A percentile compares a stretch with the other conserved stretches of the same genome.
Conservation (phyloP, 768 basidiomycete species). For the Amanita pseudoporphyria region DNA sequence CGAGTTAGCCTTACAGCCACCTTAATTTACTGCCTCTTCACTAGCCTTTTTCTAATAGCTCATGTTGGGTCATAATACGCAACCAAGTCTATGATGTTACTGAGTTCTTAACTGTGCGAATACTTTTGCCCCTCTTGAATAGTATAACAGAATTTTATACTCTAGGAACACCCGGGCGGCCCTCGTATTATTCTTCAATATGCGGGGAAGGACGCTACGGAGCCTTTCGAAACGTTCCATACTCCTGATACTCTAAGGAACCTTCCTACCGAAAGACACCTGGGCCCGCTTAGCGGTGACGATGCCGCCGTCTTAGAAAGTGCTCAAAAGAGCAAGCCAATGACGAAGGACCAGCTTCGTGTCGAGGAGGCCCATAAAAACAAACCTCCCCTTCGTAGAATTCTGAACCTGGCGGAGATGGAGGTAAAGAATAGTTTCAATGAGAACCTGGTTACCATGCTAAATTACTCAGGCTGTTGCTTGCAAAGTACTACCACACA, state of each 20-base stretch:
- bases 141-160: background rate
- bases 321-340: slow-evolving; percentile 27
- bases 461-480: slow-evolving; percentile 48
- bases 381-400: slow-evolving; percentile 57
- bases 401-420: slow-evolving; percentile 73
- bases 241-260: slow-evolving; percentile 73
- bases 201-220: slow-evolving; percentile 79
- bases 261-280: slow-evolving; percentile 58
- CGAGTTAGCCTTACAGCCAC: slow-evolving; percentile 25
- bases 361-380: slow-evolving; percentile 49
- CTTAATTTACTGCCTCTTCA: background rate
- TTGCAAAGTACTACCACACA: slow-evolving; percentile 57
- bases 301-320: slow-evolving; percentile 29
- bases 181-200: slow-evolving; percentile 73
- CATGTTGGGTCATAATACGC: slow-evolving; percentile 80
- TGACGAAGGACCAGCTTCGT: slow-evolving; percentile 63
- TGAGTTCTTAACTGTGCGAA: slow-evolving; percentile 54
- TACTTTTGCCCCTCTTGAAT: slow-evolving; percentile 1
- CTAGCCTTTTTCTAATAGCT: slow-evolving; percentile 28
- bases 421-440: slow-evolving; percentile 39
- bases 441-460: slow-evolving; percentile 4
- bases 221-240: slow-evolving; percentile 74
- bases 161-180: slow-evolving; percentile 77
- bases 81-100: slow-evolving; percentile 83
- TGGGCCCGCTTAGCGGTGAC: slow-evolving; percentile 51